Evolutionary conservation across 768 basidiomycete species (phyloP), one percentile per base, ranked within the genome.

Genomic region (Collybia mongolica): DNA sequence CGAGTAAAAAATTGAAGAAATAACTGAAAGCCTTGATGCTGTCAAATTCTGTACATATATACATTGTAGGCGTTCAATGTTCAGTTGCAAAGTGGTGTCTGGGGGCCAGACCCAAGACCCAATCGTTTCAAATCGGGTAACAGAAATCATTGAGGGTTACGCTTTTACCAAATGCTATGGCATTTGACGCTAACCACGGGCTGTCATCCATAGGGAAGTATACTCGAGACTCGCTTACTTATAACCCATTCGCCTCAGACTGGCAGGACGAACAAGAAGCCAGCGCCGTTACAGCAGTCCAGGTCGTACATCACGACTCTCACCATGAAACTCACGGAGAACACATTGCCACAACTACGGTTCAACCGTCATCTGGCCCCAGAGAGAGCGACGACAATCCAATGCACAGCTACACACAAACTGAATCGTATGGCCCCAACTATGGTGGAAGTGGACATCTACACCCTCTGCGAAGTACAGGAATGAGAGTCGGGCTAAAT

Each of bases 401-500:
- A 2, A 28, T 14, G 24, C 64, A 62, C 52, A 44, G 29, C 24
- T 56, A 67, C 44, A 57, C 66, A 26, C 59, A 56, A 23, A 65
- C 67, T 4, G 68, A 63, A 35, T 51, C 57, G 17, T 49, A 48
- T 26, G 17, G 17, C 17, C 28, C 15, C 20, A 26, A 43, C 14
- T 44, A 44, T 11, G 24, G 35, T 24, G 48, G 26, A 23, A 54
- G 49, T 40, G 44, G 54, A 23, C 49, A 53, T 6, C 54, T 64
- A 18, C 65, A 65, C 53, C 63, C 65, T 32, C 55, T 64, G 39
- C 60, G 62, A 28, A 66, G 64, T 39, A 60, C 63, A 5, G 61
- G 61, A 26, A 50, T 60, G 44, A 47, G 49, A 24, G 48, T 45
- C 35, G 62, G 62, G 46, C 53, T 59, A 37, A 55, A 54, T 28